phyloP scores from a whole-genome alignment of 73 alveolate genomes.

The Paraurostyla sp. region DNA sequence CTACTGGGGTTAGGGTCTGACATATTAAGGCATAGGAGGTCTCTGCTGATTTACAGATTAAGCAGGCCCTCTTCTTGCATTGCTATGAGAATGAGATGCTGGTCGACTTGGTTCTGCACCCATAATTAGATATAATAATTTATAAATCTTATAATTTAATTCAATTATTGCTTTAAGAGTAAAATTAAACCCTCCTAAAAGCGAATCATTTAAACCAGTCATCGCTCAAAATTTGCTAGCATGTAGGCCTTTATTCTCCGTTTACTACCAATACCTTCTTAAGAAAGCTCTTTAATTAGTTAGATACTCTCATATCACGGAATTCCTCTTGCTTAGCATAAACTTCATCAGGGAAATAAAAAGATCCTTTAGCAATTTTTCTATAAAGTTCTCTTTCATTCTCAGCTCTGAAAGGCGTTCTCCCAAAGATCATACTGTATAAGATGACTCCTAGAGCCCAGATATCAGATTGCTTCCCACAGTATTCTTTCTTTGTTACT shows the following conservation, averaged over 20 bases:
- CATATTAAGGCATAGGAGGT: too few species aligned
- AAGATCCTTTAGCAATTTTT: slow-evolving; percentile 76
- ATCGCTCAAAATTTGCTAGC: slow-evolving; percentile 8
- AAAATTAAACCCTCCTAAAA: too few species aligned
- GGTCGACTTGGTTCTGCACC: too few species aligned
- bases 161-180: too few species aligned
- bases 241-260: background rate
- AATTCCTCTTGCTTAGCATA: slow-evolving; percentile 17
- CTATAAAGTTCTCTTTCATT: slow-evolving; percentile 91
- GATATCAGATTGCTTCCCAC: slow-evolving; percentile 77
- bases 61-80: too few species aligned
- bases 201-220: slow-evolving; percentile 32
- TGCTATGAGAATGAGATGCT: too few species aligned
- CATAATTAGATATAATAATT: too few species aligned
- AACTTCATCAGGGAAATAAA: slow-evolving; percentile 83
- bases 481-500: slow-evolving; percentile 41
- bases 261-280: slow-evolving; percentile 14
- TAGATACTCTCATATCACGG: background rate
- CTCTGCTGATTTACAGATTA: too few species aligned
- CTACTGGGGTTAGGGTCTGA: background rate
- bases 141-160: too few species aligned
- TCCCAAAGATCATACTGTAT: slow-evolving; percentile 89
- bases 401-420: slow-evolving; percentile 92
- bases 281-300: background rate
- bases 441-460: slow-evolving; percentile 98